Percentiles rank a stretch among this genome's conserved stretches.
Evolutionary conservation across 345 rosid genomes (phyloP).

Genomic region (Rhodamnia argentea): DNA sequence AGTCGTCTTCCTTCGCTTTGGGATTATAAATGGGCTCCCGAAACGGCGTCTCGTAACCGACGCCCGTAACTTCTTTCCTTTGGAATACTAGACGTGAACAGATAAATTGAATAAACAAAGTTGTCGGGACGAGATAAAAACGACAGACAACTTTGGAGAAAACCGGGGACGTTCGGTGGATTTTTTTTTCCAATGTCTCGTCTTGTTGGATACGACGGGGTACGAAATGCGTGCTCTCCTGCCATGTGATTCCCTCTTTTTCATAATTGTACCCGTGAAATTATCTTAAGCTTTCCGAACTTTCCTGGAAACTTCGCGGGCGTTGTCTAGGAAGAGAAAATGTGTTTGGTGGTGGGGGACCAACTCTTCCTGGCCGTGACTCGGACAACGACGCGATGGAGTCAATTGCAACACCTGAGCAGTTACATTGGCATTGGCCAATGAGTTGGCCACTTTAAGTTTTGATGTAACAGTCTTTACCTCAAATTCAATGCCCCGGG

Average conservation of each 20-base stretch:
- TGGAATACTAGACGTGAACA: neutral
- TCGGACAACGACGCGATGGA: neutral
- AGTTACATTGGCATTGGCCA: neutral
- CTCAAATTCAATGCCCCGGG: neutral
- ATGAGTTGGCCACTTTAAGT: neutral
- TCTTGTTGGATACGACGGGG: neutral
- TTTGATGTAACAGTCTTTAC: neutral
- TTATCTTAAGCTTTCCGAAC: neutral
- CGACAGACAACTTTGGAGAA: neutral
- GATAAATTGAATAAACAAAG: no score
- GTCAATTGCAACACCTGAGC: neutral
- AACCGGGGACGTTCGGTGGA: neutral
- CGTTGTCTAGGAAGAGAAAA: neutral
- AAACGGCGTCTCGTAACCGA: neutral
- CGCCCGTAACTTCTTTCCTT: neutral
- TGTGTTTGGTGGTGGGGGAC: neutral
- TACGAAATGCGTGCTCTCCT: neutral
- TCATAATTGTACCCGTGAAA: neutral
- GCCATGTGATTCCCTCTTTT: neutral
- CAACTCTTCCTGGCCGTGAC: neutral
- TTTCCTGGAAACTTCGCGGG: neutral
- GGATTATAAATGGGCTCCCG: neutral
- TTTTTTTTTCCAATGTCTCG: neutral
- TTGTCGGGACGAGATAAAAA: neutral
- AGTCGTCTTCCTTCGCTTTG: neutral